These are phyloP conservation scores for Barbarea vulgaris DNA, from an alignment of 345 rosid genomes.

Conservation along the genomic window DNA sequence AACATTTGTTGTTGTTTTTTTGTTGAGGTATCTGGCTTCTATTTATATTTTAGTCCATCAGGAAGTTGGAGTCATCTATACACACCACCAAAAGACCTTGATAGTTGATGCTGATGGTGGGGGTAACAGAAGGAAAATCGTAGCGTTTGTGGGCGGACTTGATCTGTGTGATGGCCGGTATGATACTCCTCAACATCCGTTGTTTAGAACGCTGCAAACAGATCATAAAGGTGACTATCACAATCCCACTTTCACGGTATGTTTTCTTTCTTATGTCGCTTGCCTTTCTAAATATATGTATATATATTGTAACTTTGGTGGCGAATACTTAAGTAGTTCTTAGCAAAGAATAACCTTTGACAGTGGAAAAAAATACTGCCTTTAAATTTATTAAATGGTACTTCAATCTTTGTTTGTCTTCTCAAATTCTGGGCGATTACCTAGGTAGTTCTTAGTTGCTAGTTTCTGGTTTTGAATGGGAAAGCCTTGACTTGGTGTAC, in stretches of 20 bases:
- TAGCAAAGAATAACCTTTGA: not conserved
- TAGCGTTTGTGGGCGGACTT: slow-evolving; percentile 96
- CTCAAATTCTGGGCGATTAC: not conserved
- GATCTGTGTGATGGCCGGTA: slow-evolving; percentile 95
- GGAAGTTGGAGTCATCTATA: slow-evolving; percentile 93
- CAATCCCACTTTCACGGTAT: slow-evolving; percentile 88
- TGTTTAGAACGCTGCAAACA: slow-evolving; percentile 73
- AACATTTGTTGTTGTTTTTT: slow-evolving; percentile 3
- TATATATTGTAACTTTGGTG: not conserved
- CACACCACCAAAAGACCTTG: slow-evolving; percentile 94
- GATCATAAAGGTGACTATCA: slow-evolving; percentile 87
- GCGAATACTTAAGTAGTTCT: not conserved
- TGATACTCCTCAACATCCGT: slow-evolving; percentile 81
- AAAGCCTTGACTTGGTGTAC: not conserved
- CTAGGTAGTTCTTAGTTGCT: not conserved
- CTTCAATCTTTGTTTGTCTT: slow-evolving; percentile 3
- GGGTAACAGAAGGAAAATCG: slow-evolving; percentile 64
- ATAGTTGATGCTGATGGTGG: slow-evolving; percentile 96
- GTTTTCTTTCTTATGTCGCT: not conserved
- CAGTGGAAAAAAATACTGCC: not conserved
- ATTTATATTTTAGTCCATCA: slow-evolving; percentile 37
- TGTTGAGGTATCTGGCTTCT: slow-evolving; percentile 11
- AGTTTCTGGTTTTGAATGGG: not conserved
- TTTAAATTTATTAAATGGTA: not conserved
- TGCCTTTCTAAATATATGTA: not conserved